Evolutionary conservation across 148 eudicot genomes (phyloP), one percentile per base, ranked within the genome.

Genomic region (Linanthus parryae): DNA sequence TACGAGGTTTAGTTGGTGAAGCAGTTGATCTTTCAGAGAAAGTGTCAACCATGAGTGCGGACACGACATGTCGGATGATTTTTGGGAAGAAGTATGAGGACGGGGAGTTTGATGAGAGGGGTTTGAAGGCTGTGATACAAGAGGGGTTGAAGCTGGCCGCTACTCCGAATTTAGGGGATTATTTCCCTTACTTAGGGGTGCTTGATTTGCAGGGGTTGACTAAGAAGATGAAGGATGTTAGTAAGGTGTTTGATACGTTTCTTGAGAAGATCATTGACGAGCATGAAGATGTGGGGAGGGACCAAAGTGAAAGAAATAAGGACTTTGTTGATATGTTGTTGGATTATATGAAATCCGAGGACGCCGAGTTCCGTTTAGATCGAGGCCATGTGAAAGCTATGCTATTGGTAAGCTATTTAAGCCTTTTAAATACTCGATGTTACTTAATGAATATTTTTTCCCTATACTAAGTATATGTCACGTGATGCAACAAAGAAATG

Each of bases 371-470:
- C 11, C 49, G 38, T 25, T 49, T 72, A 21, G 71, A 72, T 23
- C 52, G 71, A 9, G 12, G 59, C 45, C 60, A 72, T 33, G 52
- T 72, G 43, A 72, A 72, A 56, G 76, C 76, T 17, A 3, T 61
- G 41, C 17, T 66, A 48, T 15, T 66, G 75, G 75, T 70, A 64
- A 63, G n/a, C n/a, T n/a, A n/a, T n/a, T n/a, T n/a, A n/a, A n/a
- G n/a, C n/a, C n/a, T n/a, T n/a, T n/a, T n/a, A n/a, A n/a, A n/a
- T n/a, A n/a, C n/a, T n/a, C n/a, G n/a, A n/a, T n/a, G n/a, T n/a
- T n/a, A n/a, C n/a, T n/a, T n/a, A n/a, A n/a, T n/a, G n/a, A n/a
- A n/a, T n/a, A n/a, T n/a, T n/a, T n/a, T n/a, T n/a, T n/a, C n/a
- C n/a, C n/a, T n/a, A n/a, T n/a, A n/a, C n/a, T n/a, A n/a, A n/a